Evolutionary conservation across 257 asterid genomes (phyloP), one percentile per base, ranked within the genome.

Genomic region (Capsicum chinense): DNA sequence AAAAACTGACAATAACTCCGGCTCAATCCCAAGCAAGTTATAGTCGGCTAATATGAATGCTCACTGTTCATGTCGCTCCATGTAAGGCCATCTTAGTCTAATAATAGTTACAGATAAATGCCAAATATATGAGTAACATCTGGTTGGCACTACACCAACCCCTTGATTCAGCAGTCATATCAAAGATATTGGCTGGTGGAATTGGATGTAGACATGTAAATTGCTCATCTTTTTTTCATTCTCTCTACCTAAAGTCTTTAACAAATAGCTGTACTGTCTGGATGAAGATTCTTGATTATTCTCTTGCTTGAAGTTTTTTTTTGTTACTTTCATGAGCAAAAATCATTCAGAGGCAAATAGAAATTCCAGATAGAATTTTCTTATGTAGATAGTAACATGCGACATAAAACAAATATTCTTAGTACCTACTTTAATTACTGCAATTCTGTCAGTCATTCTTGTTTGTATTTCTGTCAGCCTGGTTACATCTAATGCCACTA

Each of bases 141-240:
- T 78, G 81, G 81, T 78, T 78, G 81, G 81, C 64, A 26, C 48
- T 14, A 16, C 0, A 54, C 33, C 64, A 78, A 54, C 81, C 16
- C 15, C 81, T 7, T 78, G 15, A 78, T 78, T 74, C 64, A 78
- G 63, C 33, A 78, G 54, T 78, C 64, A 78, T 52, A 52, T 39
- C 26, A 68, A 21, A 14, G 78, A 68, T 26, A 26, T 54, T 35
- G 64, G 33, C 54, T 78, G 81, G 64, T 54, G 64, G 64, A 26
- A 14, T 26, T 78, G 81, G 64, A 54, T 52, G 26, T 76, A 54
- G 13, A 54, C 81, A 33, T 78, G 48, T 78, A 33, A 69, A 54
- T 9, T 54, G 33, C 64, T 52, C 33, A 1, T 26, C n/a, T 16
- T 52, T 63, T 76, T 7, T 78, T 16, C 21, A 14, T 26, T n/a